Conservation (phyloP, 371 early-diverging fungal species). For the Mucor racemosus region DNA sequence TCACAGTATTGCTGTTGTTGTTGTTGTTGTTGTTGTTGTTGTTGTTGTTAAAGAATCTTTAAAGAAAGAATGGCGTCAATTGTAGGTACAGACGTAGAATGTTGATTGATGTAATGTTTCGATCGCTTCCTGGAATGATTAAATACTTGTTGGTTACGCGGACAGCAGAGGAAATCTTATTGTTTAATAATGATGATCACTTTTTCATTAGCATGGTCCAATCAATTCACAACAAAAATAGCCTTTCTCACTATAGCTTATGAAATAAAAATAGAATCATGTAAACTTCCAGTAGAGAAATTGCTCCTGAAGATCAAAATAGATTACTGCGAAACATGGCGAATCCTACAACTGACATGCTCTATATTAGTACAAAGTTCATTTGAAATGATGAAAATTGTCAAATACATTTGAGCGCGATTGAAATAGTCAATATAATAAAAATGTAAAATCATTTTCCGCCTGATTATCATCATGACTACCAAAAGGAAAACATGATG, state of each 20-base stretch:
- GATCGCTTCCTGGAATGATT: too few relatives aligned
- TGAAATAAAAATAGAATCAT: background rate
- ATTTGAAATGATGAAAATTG: too few relatives aligned
- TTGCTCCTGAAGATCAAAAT: background rate
- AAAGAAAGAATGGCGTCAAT: too few relatives aligned
- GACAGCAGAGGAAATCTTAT: background rate
- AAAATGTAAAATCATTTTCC: too few relatives aligned
- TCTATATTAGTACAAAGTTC: too few relatives aligned
- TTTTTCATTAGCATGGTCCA: background rate
- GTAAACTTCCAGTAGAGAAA: background rate
- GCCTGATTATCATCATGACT: too few relatives aligned
- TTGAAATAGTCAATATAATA: too few relatives aligned
- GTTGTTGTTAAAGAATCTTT: too few relatives aligned
- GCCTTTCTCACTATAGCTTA: background rate
- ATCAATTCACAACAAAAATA: background rate
- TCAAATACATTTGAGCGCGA: too few relatives aligned
- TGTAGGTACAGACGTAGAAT: background rate
- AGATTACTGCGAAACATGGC: slow-evolving; percentile 3
- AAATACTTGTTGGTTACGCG: background rate
- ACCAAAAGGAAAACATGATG: too few relatives aligned
- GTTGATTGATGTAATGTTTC: too few relatives aligned
- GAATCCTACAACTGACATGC: background rate
- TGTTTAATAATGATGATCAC: background rate
- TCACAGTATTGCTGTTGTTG: background rate
- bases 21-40: too few relatives aligned